Evolutionary conservation across 2,329 filamentous ascomycete genomes (phyloP), one percentile per base, ranked within the genome.

Genomic region (Exophiala alcalophila): DNA sequence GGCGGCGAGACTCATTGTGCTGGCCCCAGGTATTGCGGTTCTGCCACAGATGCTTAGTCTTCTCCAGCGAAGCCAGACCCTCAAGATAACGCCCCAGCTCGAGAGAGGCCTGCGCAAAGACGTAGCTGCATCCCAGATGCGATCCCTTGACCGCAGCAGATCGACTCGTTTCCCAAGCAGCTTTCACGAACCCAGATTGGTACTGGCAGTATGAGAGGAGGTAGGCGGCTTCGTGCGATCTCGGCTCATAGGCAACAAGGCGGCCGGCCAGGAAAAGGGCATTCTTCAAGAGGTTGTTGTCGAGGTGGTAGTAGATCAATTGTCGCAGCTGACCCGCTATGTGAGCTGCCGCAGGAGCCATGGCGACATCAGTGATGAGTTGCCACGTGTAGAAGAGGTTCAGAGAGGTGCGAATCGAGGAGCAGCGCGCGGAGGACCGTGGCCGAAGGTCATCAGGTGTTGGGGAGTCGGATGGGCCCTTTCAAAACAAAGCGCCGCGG

Each of bases 231-330:
- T 98, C 92, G 45, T 78, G 75, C 14, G 83, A 86, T 57, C 85
- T 81, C 16, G 84, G 80, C 58, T 97, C 91, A 57, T 91, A 86
- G 36, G 88, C 90, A 50, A 81, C 77, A 14, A 96, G 78, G 53
- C 92, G 81, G 60, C 91, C 87, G 47, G 92, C 86, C 49, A 95
- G 87, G 69, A 98, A 98, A 28, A 95, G 81, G 43, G 92, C 92
- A 62, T 94, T 97, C 42, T 90, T 82, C 61, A 85, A 76, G 25
- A 90, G 80, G 60, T 89, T 83, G 62, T 95, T 94, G 72, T 98
- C 92, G 64, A 98, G 81, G 61, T 83, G 76, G 62, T 84, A 83
- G 67, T 80, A 81, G 50, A 84, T 76, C 34, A 83, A 70, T 57
- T 83, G 77, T 58, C 79, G 72, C 58, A 84, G 70, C 63, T 84